Evolutionary conservation across 1,139 yeast genomes (phyloP).

Genomic region (Lodderomyces parapsilosis): DNA sequence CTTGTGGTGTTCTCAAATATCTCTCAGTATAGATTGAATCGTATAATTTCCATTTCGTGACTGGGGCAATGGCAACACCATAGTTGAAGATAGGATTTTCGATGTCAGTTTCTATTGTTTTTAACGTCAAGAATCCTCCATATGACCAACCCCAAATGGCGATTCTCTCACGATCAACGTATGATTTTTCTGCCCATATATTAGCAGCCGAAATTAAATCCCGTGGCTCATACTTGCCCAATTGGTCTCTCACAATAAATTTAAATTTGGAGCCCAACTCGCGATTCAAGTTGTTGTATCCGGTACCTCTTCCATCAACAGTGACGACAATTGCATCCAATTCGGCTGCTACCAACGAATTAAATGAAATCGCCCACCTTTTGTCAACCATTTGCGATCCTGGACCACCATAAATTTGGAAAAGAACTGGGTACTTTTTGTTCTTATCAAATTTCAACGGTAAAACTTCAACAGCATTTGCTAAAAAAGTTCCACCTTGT

Average conservation of each 20-base stretch:
- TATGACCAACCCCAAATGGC: conserved; percentile 88
- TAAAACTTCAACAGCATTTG: conserved; percentile 59
- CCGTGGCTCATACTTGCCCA: conserved; percentile 66
- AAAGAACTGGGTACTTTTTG: conserved; percentile 65
- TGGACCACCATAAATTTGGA: conserved; percentile 82
- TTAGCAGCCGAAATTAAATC: conserved; percentile 74
- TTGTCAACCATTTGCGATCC: conserved; percentile 68
- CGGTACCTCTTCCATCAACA: conserved; percentile 84
- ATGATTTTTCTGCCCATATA: conserved; percentile 51
- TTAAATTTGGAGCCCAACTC: conserved; percentile 49
- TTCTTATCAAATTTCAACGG: conserved; percentile 60
- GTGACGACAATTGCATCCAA: conserved; percentile 72
- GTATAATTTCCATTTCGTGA: conserved; percentile 72
- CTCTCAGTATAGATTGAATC: conserved; percentile 80
- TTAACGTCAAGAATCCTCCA: conserved; percentile 76
- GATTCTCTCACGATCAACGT: conserved; percentile 57
- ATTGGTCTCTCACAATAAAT: conserved; percentile 60
- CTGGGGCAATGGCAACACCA: conserved; percentile 81
- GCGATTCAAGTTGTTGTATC: conserved; percentile 48
- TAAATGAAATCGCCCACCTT: conserved; percentile 53
- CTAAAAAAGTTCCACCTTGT: conserved; percentile 39
- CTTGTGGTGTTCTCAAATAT: conserved; percentile 69
- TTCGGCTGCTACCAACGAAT: conserved; percentile 66
- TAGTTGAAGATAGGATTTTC: conserved; percentile 58
- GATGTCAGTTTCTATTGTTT: conserved; percentile 66